These are phyloP conservation scores for Rosa lucieae DNA, from an alignment of 306 rosid genomes.

Conservation along the genomic window DNA sequence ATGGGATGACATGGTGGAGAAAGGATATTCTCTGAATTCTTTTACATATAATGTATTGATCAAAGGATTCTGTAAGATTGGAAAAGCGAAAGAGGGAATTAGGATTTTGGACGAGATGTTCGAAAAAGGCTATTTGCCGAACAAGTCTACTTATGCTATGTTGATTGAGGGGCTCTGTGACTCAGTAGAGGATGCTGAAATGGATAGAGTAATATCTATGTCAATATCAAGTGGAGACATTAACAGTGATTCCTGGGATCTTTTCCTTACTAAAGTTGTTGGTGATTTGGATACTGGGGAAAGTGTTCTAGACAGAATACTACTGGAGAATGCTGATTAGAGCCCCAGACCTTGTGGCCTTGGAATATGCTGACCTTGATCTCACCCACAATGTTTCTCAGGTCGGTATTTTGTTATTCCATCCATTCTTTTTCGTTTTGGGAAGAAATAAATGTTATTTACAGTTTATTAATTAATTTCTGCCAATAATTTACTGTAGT, in stretches of 20 bases:
- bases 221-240: conserved; percentile 30
- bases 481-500: not conserved
- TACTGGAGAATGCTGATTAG: conserved; percentile 29
- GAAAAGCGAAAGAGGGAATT: not conserved
- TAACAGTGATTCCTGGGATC: conserved; percentile 45
- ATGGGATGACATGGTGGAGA: conserved; percentile 89
- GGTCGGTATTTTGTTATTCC: conserved; percentile 8
- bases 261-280: conserved; percentile 33
- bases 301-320: conserved; percentile 37
- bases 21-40: conserved; percentile 51
- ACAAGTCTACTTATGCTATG: too few species aligned
- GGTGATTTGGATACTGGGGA: conserved; percentile 30
- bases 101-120: too few species aligned
- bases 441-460: not conserved
- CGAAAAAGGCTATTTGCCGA: too few species aligned
- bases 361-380: conserved; percentile 79
- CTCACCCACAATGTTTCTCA: conserved; percentile 45
- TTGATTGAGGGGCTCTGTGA: too few species aligned
- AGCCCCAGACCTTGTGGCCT: not conserved
- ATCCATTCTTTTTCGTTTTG: not conserved
- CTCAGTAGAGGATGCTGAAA: too few species aligned
- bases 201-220: too few species aligned
- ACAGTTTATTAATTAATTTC: not conserved
- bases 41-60: conserved; percentile 69
- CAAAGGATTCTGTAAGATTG: conserved; percentile 65